phyloP scores from a whole-genome alignment of 208 protist genomes.

The Hexamita inflata region DNA sequence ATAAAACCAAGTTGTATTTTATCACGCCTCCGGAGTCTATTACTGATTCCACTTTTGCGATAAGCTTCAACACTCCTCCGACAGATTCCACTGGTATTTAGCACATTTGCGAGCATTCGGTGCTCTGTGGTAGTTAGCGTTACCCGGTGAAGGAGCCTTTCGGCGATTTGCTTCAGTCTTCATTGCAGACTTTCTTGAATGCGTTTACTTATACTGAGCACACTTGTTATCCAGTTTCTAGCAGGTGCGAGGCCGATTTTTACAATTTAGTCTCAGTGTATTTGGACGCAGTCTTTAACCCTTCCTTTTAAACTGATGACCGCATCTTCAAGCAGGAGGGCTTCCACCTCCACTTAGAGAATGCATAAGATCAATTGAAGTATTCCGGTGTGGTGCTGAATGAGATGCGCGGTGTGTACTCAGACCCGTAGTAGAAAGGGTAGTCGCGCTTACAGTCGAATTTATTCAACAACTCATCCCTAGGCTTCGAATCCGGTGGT shows the following conservation, averaged over 20 bases:
- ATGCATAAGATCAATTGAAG: slow-evolving; percentile 29
- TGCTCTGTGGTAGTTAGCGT: slow-evolving; percentile 38
- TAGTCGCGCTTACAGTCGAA: slow-evolving; percentile 2
- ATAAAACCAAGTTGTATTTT: too few species aligned
- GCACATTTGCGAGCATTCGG: slow-evolving; percentile 49
- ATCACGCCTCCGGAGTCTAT: not conserved
- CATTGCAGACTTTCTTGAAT: slow-evolving; percentile 47
- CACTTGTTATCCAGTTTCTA: slow-evolving; percentile 38
- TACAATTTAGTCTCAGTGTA: slow-evolving; percentile 50
- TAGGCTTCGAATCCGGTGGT: slow-evolving; percentile 34
- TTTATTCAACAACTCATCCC: slow-evolving; percentile 36
- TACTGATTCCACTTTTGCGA: not conserved
- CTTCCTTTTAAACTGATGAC: slow-evolving; percentile 28
- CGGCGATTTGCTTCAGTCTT: slow-evolving; percentile 39
- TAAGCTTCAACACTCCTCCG: not conserved
- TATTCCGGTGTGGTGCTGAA: slow-evolving; percentile 47
- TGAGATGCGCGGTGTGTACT: slow-evolving; percentile 47
- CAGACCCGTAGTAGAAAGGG: not conserved
- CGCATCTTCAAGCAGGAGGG: slow-evolving; percentile 40
- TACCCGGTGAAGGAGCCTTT: slow-evolving; percentile 46
- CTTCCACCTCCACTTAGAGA: slow-evolving; percentile 8
- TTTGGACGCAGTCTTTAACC: slow-evolving; percentile 46
- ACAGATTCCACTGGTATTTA: slow-evolving; percentile 37
- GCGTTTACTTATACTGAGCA: slow-evolving; percentile 44
- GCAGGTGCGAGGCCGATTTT: slow-evolving; percentile 42